phyloP scores from a whole-genome alignment of 768 basidiomycete species.

The Tremella yokohamensis region DNA sequence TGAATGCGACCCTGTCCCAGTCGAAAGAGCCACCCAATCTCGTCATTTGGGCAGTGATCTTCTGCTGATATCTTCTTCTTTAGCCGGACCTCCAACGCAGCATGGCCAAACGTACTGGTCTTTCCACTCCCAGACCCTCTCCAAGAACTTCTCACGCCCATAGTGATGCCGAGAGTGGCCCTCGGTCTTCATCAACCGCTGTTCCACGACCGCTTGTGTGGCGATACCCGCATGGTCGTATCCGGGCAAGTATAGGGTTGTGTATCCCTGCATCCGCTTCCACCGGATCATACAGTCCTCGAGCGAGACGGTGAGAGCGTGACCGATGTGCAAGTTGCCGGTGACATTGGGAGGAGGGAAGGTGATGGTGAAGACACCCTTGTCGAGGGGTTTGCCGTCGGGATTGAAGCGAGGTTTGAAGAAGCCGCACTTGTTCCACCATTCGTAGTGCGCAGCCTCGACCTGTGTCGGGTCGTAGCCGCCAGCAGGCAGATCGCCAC shows the following conservation, averaged over 20 bases:
- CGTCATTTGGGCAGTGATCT: constrained; percentile 82
- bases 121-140: constrained; percentile 93
- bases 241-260: constrained; percentile 83
- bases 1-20: constrained; percentile 91
- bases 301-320: constrained; percentile 84
- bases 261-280: constrained; percentile 95
- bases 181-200: constrained; percentile 75
- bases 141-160: constrained; percentile 86
- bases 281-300: constrained; percentile 87
- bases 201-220: constrained; percentile 96
- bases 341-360: constrained; percentile 96
- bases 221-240: constrained; percentile 99
- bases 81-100: neutral
- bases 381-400: constrained; percentile 61
- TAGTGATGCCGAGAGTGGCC: constrained; percentile 86
- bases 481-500: constrained; percentile 72
- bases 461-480: constrained; percentile 94
- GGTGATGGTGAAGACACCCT: constrained; percentile 77
- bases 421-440: constrained; percentile 89
- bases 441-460: constrained; percentile 95
- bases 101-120: constrained; percentile 67
- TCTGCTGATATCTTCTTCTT: constrained; percentile 71
- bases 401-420: constrained; percentile 64
- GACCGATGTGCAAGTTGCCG: constrained; percentile 90
- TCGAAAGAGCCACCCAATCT: constrained; percentile 90